A percentile compares a stretch with the other conserved stretches of the same genome.
Evolutionary conservation across 2,329 filamentous ascomycete species (phyloP).

Genomic region (Phialophora expanda): DNA sequence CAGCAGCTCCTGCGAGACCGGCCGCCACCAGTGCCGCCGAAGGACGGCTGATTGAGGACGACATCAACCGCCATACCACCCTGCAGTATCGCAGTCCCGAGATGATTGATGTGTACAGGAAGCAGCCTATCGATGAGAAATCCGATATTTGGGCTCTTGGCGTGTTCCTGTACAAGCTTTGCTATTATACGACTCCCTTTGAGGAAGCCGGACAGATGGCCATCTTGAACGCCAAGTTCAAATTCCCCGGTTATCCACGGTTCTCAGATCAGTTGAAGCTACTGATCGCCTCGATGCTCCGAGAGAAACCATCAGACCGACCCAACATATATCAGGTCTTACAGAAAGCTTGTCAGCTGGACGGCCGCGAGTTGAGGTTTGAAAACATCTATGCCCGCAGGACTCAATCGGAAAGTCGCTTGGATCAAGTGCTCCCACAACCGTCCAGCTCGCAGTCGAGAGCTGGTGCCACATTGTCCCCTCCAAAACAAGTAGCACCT

Average conservation of each 20-base stretch:
- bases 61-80: constrained; percentile 95
- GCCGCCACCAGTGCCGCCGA: constrained; percentile 86
- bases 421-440: constrained; percentile 64
- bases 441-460: constrained; percentile 64
- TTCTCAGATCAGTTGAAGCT: constrained; percentile 91
- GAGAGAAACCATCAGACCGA: constrained; percentile 76
- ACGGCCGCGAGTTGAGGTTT: constrained; percentile 82
- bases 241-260: constrained; percentile 82
- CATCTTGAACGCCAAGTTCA: constrained; percentile 93
- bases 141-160: constrained; percentile 98
- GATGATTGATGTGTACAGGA: constrained; percentile 98
- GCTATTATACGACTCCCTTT: constrained; percentile 98
- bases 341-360: constrained; percentile 84
- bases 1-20: constrained; percentile 79
- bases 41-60: constrained; percentile 91
- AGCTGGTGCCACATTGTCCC: constrained; percentile 80
- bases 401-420: constrained; percentile 67
- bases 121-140: constrained; percentile 96
- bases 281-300: constrained; percentile 90
- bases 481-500: constrained; percentile 63
- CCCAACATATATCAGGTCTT: constrained; percentile 96
- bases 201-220: constrained; percentile 97
- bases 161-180: constrained; percentile 94
- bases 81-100: constrained; percentile 97
- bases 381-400: constrained; percentile 79